Base-by-base conservation (phyloP, 1,284 basidiomycete species). In the Ganoderma multipileum region DNA sequence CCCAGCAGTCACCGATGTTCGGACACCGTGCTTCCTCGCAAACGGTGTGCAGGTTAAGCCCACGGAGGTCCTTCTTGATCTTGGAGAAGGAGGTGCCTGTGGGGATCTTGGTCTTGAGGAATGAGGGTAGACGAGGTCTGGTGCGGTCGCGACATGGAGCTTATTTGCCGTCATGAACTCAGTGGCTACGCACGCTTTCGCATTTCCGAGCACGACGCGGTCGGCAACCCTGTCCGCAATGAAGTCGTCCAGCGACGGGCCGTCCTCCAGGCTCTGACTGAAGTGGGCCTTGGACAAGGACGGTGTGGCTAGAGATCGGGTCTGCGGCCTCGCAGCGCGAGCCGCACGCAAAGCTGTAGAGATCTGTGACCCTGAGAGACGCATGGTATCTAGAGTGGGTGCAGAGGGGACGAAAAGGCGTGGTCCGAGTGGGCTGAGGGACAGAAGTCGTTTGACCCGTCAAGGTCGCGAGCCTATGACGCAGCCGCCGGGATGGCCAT, bases 1-100 rank as follows among this genome's bases (percentile, higher is more conserved):
- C 97, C 98, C 98, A 99, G 80, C 98, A 99, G 77, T 99, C 97
- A 38, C 97, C 98, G 68, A 99, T 99, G 78, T 99, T 99, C 0
- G 98, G 98, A 85, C 98, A 99, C 70, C 97, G 89, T 33, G 98
- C 98, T 81, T 99, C 98, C 81, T 99, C 98, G 77, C 98, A 99
- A 1, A 99, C 98, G 0, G 98, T 99, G 77, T 97, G 95, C 61
- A 99, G 83, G 11, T 90, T 89, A 0, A 99, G 87, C 1, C 96
- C 97, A 66, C 98, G 87, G 26, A 99, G 85, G 79, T 99, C 98
- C 75, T 93, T 94, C 87, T 98, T 99, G 76, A 99, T 99, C 75
- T 90, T 94, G 70, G 90, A 92, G 80, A 93, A 99, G 14, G 95
- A 96, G 36, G 86, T 84, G 33, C 97, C 96, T 0, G 92, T 95